Conservation (phyloP, 2,329 filamentous ascomycete genomes). For the Stagonosporopsis vannaccii region DNA sequence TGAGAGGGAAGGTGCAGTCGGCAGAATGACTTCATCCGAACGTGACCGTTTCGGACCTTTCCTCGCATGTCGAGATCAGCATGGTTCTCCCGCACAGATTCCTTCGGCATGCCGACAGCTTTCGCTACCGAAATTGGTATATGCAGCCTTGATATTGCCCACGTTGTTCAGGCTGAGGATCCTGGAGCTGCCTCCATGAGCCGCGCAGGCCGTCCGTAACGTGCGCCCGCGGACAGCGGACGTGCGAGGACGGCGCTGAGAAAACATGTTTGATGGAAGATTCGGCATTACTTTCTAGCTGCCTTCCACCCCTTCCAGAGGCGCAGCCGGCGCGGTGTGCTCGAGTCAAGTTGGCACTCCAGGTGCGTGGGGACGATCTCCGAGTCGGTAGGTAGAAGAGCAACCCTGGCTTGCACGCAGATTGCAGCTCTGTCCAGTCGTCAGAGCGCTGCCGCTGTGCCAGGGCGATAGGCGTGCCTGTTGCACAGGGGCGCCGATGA, state of each 20-base stretch:
- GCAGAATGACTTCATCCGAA: slow-evolving; percentile 31
- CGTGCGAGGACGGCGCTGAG: slow-evolving; percentile 1
- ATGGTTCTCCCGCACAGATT: slow-evolving; percentile 27
- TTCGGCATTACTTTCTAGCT: slow-evolving; percentile 17
- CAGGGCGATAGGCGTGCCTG: slow-evolving; percentile 26
- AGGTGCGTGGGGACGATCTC: slow-evolving; percentile 20
- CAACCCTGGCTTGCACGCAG: slow-evolving; percentile 22
- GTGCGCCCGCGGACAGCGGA: slow-evolving; percentile 5
- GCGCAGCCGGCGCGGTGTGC: slow-evolving; percentile 18
- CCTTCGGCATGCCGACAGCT: slow-evolving; percentile 22
- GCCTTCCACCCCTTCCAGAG: slow-evolving; percentile 14
- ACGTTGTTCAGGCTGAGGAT: slow-evolving; percentile 21
- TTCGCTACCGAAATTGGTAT: slow-evolving; percentile 38
- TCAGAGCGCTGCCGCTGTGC: slow-evolving; percentile 26
- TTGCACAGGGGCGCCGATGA: slow-evolving; percentile 29
- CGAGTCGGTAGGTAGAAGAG: slow-evolving; percentile 25
- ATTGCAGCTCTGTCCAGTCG: slow-evolving; percentile 19
- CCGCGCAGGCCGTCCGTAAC: not conserved
- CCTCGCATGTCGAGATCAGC: slow-evolving; percentile 32
- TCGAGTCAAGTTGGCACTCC: slow-evolving; percentile 19
- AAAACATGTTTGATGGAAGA: slow-evolving; percentile 9
- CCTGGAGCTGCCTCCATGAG: not conserved
- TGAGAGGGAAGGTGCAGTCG: slow-evolving; percentile 20
- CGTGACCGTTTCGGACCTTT: slow-evolving; percentile 23
- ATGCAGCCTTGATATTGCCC: slow-evolving; percentile 25